Percentiles rank a stretch among this genome's conserved stretches.
Evolutionary conservation across 2,329 filamentous ascomycete genomes (phyloP).

Genomic region (Xylariaceae sp.): DNA sequence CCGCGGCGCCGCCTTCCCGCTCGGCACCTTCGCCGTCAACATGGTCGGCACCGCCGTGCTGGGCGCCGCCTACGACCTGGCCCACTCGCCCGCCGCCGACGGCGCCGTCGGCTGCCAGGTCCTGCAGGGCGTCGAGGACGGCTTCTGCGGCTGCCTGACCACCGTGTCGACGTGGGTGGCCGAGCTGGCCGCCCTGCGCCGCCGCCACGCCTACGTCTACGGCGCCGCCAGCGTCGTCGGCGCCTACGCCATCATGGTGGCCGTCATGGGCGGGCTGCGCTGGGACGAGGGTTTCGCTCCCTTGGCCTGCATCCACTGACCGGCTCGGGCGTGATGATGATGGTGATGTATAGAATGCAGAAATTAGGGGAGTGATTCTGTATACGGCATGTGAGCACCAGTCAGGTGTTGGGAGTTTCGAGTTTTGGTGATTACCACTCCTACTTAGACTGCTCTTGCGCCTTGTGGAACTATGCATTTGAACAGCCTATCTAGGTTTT

Average conservation of each 20-base stretch:
- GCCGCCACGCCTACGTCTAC: slow-evolving; percentile 57
- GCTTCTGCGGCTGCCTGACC: slow-evolving; percentile 60
- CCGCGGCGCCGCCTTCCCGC: slow-evolving; percentile 60
- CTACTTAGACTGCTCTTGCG: no score
- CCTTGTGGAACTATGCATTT: no score
- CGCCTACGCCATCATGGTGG: slow-evolving; percentile 53
- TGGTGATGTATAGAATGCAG: no score
- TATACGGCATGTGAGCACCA: no score
- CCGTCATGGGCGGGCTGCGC: slow-evolving; percentile 66
- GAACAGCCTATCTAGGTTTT: no score
- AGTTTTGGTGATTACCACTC: no score
- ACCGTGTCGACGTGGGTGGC: slow-evolving; percentile 61
- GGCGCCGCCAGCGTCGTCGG: slow-evolving; percentile 51
- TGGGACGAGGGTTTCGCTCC: slow-evolving; percentile 56
- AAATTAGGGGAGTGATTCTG: not conserved
- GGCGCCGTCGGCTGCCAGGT: slow-evolving; percentile 59
- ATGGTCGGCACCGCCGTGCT: slow-evolving; percentile 67
- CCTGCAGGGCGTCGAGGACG: slow-evolving; percentile 58
- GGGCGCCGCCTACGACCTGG: slow-evolving; percentile 71
- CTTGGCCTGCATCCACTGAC: slow-evolving; percentile 30
- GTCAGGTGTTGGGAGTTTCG: not conserved
- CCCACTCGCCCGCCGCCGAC: slow-evolving; percentile 53
- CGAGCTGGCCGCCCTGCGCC: slow-evolving; percentile 47
- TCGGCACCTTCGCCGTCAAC: slow-evolving; percentile 83
- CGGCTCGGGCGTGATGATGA: no score